Percentiles rank a stretch among this genome's conserved stretches.
These are phyloP conservation scores for Nemania sp. DNA, from an alignment of 2,329 filamentous ascomycete species.

Conservation along the genomic window DNA sequence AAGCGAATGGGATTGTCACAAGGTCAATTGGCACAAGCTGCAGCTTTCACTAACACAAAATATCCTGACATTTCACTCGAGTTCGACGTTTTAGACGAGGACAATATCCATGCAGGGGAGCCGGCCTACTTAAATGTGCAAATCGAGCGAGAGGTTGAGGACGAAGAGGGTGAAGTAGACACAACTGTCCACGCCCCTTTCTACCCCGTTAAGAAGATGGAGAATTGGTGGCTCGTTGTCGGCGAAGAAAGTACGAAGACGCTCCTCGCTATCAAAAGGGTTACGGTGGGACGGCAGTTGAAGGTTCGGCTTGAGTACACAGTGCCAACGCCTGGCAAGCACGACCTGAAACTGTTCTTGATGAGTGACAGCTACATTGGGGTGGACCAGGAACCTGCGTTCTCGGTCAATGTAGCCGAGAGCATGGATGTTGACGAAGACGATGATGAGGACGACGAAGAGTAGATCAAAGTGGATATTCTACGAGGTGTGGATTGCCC, in stretches of 20 bases:
- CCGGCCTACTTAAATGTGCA: constrained; percentile 86
- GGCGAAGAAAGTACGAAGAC: constrained; percentile 91
- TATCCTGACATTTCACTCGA: constrained; percentile 96
- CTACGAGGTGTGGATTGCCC: constrained; percentile 44
- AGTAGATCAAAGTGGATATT: constrained; percentile 42
- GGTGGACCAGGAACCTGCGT: constrained; percentile 94
- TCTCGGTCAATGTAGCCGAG: constrained; percentile 86
- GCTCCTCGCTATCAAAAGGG: constrained; percentile 91
- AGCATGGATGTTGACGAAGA: constrained; percentile 95
- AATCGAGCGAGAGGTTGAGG: constrained; percentile 85
- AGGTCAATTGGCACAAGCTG: constrained; percentile 86
- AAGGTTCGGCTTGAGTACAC: constrained; percentile 88
- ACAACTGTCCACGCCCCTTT: constrained; percentile 93
- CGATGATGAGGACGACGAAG: constrained; percentile 80
- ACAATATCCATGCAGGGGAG: constrained; percentile 82
- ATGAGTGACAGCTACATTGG: constrained; percentile 98
- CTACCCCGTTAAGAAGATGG: constrained; percentile 90
- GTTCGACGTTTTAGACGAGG: constrained; percentile 84
- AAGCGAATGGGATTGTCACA: constrained; percentile 83
- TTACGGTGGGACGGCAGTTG: constrained; percentile 84
- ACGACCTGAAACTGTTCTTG: constrained; percentile 89
- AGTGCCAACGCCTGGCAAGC: constrained; percentile 83
- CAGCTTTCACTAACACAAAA: constrained; percentile 93
- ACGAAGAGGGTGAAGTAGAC: constrained; percentile 76
- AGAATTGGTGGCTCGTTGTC: constrained; percentile 99